Percentiles rank a stretch among this genome's conserved stretches.
Evolutionary conservation across 2,329 filamentous ascomycete genomes (phyloP).

Genomic region (Lecanicillium sp.): DNA sequence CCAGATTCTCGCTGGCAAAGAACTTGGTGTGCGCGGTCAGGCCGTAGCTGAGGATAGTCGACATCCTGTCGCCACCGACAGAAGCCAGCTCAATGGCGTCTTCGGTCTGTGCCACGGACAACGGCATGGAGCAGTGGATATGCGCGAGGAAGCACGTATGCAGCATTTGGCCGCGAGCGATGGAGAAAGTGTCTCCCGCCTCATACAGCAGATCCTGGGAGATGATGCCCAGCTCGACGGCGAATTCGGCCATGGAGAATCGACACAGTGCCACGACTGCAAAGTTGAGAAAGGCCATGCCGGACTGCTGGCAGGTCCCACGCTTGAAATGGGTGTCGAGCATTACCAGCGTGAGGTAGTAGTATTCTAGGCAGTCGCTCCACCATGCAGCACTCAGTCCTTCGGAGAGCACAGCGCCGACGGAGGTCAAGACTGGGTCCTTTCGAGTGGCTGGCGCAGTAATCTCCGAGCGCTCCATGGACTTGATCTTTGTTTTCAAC

Average conservation of each 20-base stretch:
- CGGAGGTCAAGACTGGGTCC: constrained; percentile 51
- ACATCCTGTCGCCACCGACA: constrained; percentile 62
- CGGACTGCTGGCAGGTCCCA: constrained; percentile 64
- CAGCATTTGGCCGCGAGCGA: constrained; percentile 63
- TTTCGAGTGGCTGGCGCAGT: constrained; percentile 36
- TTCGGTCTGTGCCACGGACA: constrained; percentile 56
- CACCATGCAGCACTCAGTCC: constrained; percentile 66
- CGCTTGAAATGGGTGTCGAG: constrained; percentile 57
- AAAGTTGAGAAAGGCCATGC: constrained; percentile 61
- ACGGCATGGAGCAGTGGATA: constrained; percentile 54
- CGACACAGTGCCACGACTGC: constrained; percentile 61
- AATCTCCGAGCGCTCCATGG: constrained; percentile 45
- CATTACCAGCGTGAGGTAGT: constrained; percentile 62
- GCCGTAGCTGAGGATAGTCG: constrained; percentile 66
- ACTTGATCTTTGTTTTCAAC: constrained; percentile 53
- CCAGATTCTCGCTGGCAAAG: constrained; percentile 62
- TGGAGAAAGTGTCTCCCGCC: constrained; percentile 57
- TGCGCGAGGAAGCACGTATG: constrained; percentile 67
- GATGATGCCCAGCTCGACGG: constrained; percentile 56
- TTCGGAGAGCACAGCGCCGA: constrained; percentile 66
- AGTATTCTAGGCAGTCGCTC: constrained; percentile 66
- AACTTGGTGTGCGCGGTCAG: constrained; percentile 61
- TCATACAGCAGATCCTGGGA: constrained; percentile 59
- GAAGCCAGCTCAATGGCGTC: constrained; percentile 61
- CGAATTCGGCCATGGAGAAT: constrained; percentile 65